Base-by-base conservation (phyloP, 257 asterid species). In the Verbena officinalis region DNA sequence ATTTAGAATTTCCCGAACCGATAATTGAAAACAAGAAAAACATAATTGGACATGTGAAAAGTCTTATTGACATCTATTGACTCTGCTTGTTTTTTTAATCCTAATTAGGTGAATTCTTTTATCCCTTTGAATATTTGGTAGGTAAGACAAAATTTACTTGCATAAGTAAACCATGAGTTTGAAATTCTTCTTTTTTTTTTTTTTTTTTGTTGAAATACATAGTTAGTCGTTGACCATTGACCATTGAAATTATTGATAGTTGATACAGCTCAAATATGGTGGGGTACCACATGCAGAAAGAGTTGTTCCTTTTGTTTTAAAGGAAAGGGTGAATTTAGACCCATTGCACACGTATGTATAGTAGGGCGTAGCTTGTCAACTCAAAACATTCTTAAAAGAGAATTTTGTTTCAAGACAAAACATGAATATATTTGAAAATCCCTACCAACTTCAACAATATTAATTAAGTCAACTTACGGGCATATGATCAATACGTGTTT, bases 261-360 rank as follows among this genome's bases (percentile, higher is more conserved):
- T 1, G 6, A 19, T 42, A n/a, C n/a, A 64, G 43, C 46, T 36
- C 54, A 55, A 27, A 54, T 19, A 27, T 64, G 10, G 73, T 70
- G 73, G 69, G 79, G 65, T 53, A 59, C 65, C 69, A 59, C 72
- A 36, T 4, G 59, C 50, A 7, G 42, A 42, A 59, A 56, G 44
- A 21, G 4, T 68, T 5, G 68, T 68, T 43, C 58, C 46, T 69
- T 45, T 19, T 39, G 21, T 31, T 40, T 24, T 1, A 9, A 21
- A 70, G 58, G 38, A 33, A 36, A 36, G 7, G 11, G 40, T 36
- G 68, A 64, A 23, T 69, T 50, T 59, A 27, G 73, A 70, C 70
- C 0, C n/a, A 6, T 63, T 19, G n/a, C n/a, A n/a, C 30, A 42
- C 53, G 4, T 44, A 59, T 50, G 60, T 72, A 43, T 17, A 5